These are phyloP conservation scores for Craterostigma plantagineum DNA, from an alignment of 257 asterid species.

Conservation along the genomic window DNA sequence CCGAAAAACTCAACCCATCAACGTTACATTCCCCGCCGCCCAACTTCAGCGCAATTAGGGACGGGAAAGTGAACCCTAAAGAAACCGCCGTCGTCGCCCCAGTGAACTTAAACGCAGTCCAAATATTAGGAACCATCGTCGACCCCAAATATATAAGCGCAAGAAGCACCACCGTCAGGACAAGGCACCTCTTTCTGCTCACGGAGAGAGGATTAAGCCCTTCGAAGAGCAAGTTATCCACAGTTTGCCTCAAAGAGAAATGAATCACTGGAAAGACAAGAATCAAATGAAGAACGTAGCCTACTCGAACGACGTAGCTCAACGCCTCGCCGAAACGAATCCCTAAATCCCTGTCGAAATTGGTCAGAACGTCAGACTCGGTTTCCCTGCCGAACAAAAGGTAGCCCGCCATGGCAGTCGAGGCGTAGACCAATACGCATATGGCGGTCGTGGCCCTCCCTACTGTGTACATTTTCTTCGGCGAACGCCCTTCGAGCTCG, in stretches of 20 bases:
- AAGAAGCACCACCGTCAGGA: slow-evolving; percentile 44
- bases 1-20: slow-evolving; percentile 22
- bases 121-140: slow-evolving; percentile 80
- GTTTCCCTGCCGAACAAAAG: too few relatives aligned
- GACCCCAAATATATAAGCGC: slow-evolving; percentile 61
- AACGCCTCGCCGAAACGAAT: slow-evolving; percentile 65
- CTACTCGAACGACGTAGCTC: slow-evolving; percentile 63
- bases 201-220: slow-evolving; percentile 55
- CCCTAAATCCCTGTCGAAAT: slow-evolving; percentile 80
- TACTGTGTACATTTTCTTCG: slow-evolving; percentile 63
- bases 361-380: slow-evolving; percentile 29
- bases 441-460: slow-evolving; percentile 64
- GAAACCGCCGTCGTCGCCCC: slow-evolving; percentile 97
- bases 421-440: slow-evolving; percentile 60
- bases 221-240: slow-evolving; percentile 20
- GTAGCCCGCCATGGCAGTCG: slow-evolving; percentile 76
- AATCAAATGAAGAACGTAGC: slow-evolving; percentile 22
- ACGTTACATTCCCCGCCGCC: slow-evolving; percentile 65
- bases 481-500: slow-evolving; percentile 70
- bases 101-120: slow-evolving; percentile 94
- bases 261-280: too few relatives aligned
- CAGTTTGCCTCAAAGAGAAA: slow-evolving; percentile 86
- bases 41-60: slow-evolving; percentile 62
- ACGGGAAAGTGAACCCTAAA: slow-evolving; percentile 71
- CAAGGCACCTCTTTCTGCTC: slow-evolving; percentile 81